phyloP scores from a whole-genome alignment of 169 alveolate genomes.

The Plasmodium coatneyi region DNA sequence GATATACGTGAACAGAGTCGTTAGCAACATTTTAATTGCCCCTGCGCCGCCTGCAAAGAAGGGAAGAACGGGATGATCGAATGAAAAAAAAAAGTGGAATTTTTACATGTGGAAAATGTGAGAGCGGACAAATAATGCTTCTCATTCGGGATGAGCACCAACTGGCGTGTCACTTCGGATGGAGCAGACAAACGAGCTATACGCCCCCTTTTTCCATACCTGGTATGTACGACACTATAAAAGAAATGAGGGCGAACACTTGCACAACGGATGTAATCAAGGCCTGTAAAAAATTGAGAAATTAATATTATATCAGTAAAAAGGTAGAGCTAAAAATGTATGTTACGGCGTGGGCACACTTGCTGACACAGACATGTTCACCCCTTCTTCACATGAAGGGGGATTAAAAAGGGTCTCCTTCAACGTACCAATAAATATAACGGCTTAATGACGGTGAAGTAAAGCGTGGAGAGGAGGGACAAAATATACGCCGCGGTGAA shows the following conservation, averaged over 20 bases:
- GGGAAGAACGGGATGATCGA: not conserved
- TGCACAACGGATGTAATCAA: slow-evolving; percentile 65
- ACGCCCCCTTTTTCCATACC: not conserved
- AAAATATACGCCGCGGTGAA: slow-evolving; percentile 69
- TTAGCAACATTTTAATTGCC: slow-evolving; percentile 50
- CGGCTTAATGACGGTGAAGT: slow-evolving; percentile 58
- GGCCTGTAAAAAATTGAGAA: slow-evolving; percentile 22
- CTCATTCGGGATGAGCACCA: not conserved
- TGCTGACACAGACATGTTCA: not conserved
- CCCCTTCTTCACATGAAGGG: not conserved
- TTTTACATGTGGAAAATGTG: not conserved
- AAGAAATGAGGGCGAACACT: slow-evolving; percentile 68
- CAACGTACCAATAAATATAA: slow-evolving; percentile 54
- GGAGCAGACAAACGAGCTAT: not conserved
- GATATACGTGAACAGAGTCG: slow-evolving; percentile 22
- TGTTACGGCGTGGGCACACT: not conserved
- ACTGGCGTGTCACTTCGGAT: not conserved
- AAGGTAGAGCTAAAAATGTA: not conserved
- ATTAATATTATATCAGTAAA: not conserved
- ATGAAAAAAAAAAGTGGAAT: not conserved
- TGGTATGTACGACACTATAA: slow-evolving; percentile 70
- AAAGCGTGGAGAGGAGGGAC: slow-evolving; percentile 44
- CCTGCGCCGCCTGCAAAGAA: slow-evolving; percentile 48
- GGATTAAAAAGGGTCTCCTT: not conserved
- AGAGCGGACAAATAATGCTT: not conserved